Conservation (phyloP, 179 eudicot species). For the Amaranthus tricolor region DNA sequence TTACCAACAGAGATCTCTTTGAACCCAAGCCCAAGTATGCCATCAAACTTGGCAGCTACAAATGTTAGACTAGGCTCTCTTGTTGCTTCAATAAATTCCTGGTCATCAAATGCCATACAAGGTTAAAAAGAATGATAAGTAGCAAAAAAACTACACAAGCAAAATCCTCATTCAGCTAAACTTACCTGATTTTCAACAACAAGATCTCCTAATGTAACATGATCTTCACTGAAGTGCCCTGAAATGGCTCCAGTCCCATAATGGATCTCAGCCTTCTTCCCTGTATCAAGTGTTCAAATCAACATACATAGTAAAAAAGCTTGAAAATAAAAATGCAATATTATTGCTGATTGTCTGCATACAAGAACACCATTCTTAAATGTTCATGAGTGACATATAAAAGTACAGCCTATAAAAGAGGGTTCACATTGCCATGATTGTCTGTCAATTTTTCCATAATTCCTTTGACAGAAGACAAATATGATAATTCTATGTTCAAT, state of each 20-base stretch:
- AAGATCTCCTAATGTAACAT: constrained; percentile 67
- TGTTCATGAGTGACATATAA: background rate
- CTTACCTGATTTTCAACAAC: constrained; percentile 72
- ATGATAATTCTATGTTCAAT: background rate
- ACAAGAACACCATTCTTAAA: background rate
- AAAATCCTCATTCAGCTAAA: constrained; percentile 10
- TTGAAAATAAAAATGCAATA: background rate
- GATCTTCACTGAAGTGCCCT: constrained; percentile 79
- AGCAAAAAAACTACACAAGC: background rate
- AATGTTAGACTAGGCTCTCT: constrained; percentile 70
- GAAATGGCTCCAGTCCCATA: constrained; percentile 87
- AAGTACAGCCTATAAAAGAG: background rate
- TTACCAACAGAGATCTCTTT: constrained; percentile 82
- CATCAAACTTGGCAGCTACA: constrained; percentile 75
- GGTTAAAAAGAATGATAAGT: background rate
- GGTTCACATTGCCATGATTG: background rate
- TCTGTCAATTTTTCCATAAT: background rate
- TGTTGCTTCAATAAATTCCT: constrained; percentile 88
- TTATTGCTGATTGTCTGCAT: background rate
- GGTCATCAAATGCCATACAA: constrained; percentile 10
- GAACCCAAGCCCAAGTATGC: constrained; percentile 92
- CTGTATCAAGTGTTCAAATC: constrained; percentile 32
- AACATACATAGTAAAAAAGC: background rate
- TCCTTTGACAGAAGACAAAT: background rate
- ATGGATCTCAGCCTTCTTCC: constrained; percentile 59